A percentile compares a stretch with the other conserved stretches of the same genome.
Conservation (phyloP, 108 stramenopile species). For the Thalassiosira profunda region DNA sequence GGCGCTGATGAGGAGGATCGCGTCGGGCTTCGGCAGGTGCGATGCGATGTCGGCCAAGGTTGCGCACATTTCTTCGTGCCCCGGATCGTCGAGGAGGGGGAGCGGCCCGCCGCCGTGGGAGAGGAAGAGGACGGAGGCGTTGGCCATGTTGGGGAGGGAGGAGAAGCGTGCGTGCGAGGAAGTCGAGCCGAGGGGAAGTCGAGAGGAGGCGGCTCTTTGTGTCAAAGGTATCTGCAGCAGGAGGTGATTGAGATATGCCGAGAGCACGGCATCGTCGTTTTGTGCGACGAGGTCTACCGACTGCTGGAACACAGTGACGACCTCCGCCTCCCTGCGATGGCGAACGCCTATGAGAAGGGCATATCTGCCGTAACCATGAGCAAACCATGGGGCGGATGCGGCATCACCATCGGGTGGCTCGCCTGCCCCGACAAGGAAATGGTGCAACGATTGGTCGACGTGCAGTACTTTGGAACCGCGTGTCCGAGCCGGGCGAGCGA, state of each 20-base stretch:
- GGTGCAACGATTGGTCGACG: slow-evolving; percentile 53
- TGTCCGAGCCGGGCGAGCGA: slow-evolving; percentile 73
- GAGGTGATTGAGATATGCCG: slow-evolving; percentile 58
- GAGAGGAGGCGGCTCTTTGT: too few species aligned
- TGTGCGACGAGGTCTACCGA: slow-evolving; percentile 84
- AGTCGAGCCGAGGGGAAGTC: too few species aligned
- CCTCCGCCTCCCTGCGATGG: slow-evolving; percentile 66
- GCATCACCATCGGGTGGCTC: slow-evolving; percentile 79
- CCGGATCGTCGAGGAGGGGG: too few species aligned
- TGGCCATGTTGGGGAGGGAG: too few species aligned
- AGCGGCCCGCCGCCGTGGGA: too few species aligned
- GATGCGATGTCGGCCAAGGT: too few species aligned
- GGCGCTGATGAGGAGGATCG: too few species aligned
- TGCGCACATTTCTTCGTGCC: too few species aligned
- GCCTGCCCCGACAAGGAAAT: slow-evolving; percentile 55
- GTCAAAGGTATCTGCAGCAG: too few species aligned
- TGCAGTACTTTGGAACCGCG: slow-evolving; percentile 82
- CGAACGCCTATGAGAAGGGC: slow-evolving; percentile 64
- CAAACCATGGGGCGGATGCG: slow-evolving; percentile 89
- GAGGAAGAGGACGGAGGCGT: too few species aligned
- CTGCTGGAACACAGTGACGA: slow-evolving; percentile 67
- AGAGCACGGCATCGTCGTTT: slow-evolving; percentile 49
- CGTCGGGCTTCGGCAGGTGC: too few species aligned
- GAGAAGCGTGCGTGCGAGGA: too few species aligned
- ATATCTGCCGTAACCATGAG: slow-evolving; percentile 69